Evolutionary conservation across 192 early-diverging fungal species (phyloP).

Genomic region (Dissophora globulifera): DNA sequence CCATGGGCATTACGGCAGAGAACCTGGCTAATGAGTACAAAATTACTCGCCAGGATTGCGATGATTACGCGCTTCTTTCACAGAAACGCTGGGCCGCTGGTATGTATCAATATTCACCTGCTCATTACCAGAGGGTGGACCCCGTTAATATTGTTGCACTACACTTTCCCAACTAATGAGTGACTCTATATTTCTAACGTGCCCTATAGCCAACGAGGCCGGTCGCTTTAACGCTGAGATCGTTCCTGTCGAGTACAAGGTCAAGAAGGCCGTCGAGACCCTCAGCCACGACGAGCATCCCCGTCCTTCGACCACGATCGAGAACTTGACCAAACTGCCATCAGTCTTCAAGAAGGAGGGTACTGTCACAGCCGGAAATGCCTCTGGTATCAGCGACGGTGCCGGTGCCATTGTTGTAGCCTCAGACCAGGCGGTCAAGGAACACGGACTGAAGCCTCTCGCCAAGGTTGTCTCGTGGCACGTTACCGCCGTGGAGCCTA

Average conservation of each 20-base stretch:
- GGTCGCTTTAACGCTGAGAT: constrained; percentile 88
- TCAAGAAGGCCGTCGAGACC: constrained; percentile 76
- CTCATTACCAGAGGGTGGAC: too few relatives aligned
- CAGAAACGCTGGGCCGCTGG: constrained; percentile 91
- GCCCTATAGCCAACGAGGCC: constrained; percentile 73
- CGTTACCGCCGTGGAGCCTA: constrained; percentile 89
- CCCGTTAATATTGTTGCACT: too few relatives aligned
- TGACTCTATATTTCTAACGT: too few relatives aligned
- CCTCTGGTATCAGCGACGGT: constrained; percentile 95
- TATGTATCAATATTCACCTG: too few relatives aligned
- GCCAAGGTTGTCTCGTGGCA: constrained; percentile 88
- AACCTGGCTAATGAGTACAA: constrained; percentile 88
- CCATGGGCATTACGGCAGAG: constrained; percentile 97
- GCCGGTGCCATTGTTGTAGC: constrained; percentile 89
- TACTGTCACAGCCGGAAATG: constrained; percentile 93
- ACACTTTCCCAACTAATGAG: too few relatives aligned
- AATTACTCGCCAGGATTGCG: constrained; percentile 84
- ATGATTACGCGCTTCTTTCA: constrained; percentile 81
- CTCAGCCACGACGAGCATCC: constrained; percentile 90
- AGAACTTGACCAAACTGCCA: constrained; percentile 78
- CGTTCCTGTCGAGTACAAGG: constrained; percentile 83
- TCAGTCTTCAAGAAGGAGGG: constrained; percentile 94
- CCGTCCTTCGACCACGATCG: constrained; percentile 85
- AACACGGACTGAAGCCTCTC: constrained; percentile 83
- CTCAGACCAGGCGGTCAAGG: constrained; percentile 84